phyloP scores from a whole-genome alignment of 208 protist genomes.

The Leishmania aethiopica region DNA sequence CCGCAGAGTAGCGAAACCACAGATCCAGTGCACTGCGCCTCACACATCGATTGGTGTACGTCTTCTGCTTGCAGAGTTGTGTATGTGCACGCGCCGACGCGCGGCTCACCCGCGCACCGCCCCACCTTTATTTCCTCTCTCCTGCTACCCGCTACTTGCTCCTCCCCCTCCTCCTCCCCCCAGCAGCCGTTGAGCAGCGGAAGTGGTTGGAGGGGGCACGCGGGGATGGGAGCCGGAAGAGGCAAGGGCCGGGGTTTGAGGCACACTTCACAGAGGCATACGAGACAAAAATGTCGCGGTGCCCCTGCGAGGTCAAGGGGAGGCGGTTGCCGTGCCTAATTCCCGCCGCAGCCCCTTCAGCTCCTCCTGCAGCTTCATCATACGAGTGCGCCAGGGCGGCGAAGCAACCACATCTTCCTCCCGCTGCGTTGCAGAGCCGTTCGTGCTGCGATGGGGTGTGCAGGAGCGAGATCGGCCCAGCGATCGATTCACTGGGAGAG shows the following conservation, averaged over 20 bases:
- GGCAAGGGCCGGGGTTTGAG: neutral
- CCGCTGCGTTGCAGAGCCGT: neutral
- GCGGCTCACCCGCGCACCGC: neutral
- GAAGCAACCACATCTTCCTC: conserved; percentile 4
- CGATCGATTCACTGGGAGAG: conserved; percentile 3
- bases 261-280: neutral
- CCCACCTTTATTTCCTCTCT: neutral
- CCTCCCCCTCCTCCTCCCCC: neutral
- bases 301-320: neutral
- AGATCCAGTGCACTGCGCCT: neutral
- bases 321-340: conserved; percentile 13
- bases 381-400: conserved; percentile 52
- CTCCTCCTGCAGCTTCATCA: conserved; percentile 55
- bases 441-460: conserved; percentile 20
- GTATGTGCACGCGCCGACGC: neutral
- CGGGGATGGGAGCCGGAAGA: neutral
- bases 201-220: neutral
- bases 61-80: neutral
- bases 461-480: conserved; percentile 6
- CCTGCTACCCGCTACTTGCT: neutral
- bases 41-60: neutral
- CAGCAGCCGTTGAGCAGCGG: neutral
- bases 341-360: conserved; percentile 54
- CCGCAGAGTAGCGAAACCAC: neutral
- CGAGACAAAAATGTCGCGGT: neutral